These are phyloP conservation scores for Microbotryum intermedium DNA, from an alignment of 1,284 basidiomycete species.

Conservation along the genomic window DNA sequence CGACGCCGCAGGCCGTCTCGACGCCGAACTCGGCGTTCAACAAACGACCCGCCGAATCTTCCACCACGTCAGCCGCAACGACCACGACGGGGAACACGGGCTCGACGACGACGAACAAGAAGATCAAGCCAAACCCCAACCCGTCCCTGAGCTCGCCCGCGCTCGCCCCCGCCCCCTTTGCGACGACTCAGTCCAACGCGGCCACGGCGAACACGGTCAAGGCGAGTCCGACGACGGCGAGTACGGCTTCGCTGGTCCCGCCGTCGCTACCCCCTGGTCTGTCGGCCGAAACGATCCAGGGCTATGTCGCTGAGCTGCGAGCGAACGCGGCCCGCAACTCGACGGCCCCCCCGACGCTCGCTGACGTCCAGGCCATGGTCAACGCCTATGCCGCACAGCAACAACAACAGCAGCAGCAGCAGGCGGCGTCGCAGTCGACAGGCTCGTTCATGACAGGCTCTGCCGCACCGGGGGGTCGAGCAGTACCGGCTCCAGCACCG, in stretches of 20 bases:
- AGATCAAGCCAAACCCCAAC: conserved; percentile 13
- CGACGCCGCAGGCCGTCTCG: neutral
- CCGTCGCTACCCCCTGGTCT: neutral
- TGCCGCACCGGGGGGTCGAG: neutral
- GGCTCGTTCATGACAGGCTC: neutral
- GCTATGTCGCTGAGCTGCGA: conserved; percentile 20
- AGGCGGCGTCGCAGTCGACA: neutral
- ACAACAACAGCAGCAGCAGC: neutral
- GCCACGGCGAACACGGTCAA: neutral
- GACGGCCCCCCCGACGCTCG: conserved; percentile 8
- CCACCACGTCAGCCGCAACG: neutral
- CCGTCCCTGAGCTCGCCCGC: neutral
- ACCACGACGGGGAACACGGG: too few relatives aligned
- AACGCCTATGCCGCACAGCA: neutral
- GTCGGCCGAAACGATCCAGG: conserved; percentile 10
- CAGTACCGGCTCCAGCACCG: neutral
- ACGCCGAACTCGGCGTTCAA: neutral
- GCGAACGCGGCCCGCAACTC: conserved; percentile 2
- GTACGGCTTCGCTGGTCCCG: neutral
- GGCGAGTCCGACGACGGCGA: neutral
- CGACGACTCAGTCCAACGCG: neutral
- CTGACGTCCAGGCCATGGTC: conserved; percentile 17
- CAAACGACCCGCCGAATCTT: conserved; percentile 10
- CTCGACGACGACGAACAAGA: neutral
- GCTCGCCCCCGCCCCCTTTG: neutral